A percentile compares a stretch with the other conserved stretches of the same genome.
phyloP scores from a whole-genome alignment of 1,284 basidiomycete species.

The Phenoliferia sp. region DNA sequence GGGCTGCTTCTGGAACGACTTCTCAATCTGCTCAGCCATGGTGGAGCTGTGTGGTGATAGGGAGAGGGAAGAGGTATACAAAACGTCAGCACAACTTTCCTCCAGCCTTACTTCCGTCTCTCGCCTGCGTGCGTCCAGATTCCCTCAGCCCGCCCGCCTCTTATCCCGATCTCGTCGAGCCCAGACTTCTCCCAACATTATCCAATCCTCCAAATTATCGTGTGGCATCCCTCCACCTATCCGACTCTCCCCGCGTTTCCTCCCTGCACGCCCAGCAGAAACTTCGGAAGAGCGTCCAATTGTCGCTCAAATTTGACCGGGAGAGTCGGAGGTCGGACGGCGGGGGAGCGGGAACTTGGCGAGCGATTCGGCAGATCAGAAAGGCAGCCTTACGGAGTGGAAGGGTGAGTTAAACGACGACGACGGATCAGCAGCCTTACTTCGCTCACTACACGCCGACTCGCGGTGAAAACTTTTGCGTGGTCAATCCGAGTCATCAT shows the following conservation, averaged over 20 bases:
- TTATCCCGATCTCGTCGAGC: background rate
- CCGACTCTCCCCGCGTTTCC: background rate
- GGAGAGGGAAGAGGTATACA: background rate
- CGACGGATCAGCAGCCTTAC: background rate
- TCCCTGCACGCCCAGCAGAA: background rate
- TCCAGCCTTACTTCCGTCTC: background rate
- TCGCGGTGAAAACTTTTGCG: background rate
- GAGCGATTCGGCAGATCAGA: background rate
- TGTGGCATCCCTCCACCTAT: background rate
- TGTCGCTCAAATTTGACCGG: background rate
- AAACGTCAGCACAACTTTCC: conserved; percentile 1
- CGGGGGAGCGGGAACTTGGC: background rate
- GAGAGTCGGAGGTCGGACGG: background rate
- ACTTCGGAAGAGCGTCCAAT: background rate
- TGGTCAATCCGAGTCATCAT: too few species aligned
- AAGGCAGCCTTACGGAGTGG: conserved; percentile 1
- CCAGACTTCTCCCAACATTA: too few species aligned
- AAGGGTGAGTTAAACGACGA: background rate
- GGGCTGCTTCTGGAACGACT: conserved; percentile 93
- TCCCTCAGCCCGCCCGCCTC: background rate
- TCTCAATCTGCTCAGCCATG: conserved; percentile 68
- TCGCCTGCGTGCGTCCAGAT: background rate
- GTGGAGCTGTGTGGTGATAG: conserved; percentile 18
- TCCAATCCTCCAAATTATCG: too few species aligned
- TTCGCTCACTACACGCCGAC: background rate